Conservation (phyloP, 2,329 filamentous ascomycete species). For the Mollisia scopiformis region DNA sequence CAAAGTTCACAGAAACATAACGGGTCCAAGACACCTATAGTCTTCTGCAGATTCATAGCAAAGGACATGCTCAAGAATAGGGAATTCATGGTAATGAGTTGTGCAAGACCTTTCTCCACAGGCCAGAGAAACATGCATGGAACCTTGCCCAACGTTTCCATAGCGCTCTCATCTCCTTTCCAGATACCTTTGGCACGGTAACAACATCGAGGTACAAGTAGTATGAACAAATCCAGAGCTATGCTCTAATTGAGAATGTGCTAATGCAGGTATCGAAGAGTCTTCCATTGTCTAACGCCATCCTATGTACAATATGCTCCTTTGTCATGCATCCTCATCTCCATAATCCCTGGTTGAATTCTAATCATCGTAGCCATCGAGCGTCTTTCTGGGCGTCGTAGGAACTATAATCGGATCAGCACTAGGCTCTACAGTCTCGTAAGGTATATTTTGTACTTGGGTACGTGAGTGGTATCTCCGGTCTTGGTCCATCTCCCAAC, state of each 20-base stretch:
- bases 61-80: too few species aligned
- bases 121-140: too few species aligned
- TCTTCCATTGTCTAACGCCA: constrained; percentile 1
- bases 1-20: too few species aligned
- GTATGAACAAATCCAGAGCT: background rate
- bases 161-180: background rate
- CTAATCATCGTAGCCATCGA: constrained; percentile 63
- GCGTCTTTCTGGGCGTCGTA: constrained; percentile 58
- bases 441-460: constrained; percentile 67
- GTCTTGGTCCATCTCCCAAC: constrained; percentile 74
- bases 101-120: too few species aligned
- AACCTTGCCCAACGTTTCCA: too few species aligned
- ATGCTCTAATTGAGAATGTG: background rate
- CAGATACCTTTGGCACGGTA: background rate
- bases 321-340: background rate
- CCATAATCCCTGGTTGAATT: background rate
- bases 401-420: constrained; percentile 51
- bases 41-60: too few species aligned
- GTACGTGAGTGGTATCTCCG: constrained; percentile 84
- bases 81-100: too few species aligned
- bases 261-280: background rate
- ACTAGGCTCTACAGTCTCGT: background rate
- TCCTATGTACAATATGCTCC: background rate
- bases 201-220: background rate
- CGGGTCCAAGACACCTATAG: too few species aligned